phyloP scores from a whole-genome alignment of 768 basidiomycete genomes.

The Russula compacta region DNA sequence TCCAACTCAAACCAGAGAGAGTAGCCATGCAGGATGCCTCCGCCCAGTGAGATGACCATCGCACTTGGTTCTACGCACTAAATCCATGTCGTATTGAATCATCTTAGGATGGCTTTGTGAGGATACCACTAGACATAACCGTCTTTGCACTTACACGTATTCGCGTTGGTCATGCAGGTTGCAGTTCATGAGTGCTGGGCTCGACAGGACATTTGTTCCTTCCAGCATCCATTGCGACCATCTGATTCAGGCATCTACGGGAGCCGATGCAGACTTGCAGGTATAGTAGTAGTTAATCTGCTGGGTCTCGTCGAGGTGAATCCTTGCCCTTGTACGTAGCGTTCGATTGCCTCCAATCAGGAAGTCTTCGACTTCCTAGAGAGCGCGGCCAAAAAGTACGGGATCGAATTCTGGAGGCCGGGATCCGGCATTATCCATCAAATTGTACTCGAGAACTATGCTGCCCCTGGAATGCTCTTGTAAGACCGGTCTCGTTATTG shows the following conservation, averaged over 20 bases:
- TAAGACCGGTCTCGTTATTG: conserved; percentile 27
- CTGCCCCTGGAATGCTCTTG: conserved; percentile 92
- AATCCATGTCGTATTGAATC: background rate
- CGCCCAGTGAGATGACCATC: conserved; percentile 55
- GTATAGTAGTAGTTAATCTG: conserved; percentile 29
- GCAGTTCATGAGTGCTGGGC: conserved; percentile 97
- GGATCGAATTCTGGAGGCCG: conserved; percentile 97
- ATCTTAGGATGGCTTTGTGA: conserved; percentile 70
- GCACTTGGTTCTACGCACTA: background rate
- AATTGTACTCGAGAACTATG: conserved; percentile 96
- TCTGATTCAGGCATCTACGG: conserved; percentile 87
- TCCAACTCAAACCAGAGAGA: conserved; percentile 84
- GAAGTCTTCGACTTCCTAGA: conserved; percentile 98
- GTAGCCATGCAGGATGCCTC: conserved; percentile 98
- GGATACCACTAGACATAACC: conserved; percentile 24
- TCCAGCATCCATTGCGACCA: conserved; percentile 97
- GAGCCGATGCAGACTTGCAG: conserved; percentile 79
- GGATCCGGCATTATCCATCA: conserved; percentile 96
- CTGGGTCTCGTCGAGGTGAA: background rate
- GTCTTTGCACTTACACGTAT: background rate
- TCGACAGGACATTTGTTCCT: conserved; percentile 74
- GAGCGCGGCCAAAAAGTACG: conserved; percentile 82
- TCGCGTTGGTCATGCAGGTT: conserved; percentile 37
- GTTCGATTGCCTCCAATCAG: conserved; percentile 79
- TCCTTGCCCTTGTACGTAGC: conserved; percentile 32